These are phyloP conservation scores for Eucalyptus guilfoylei DNA, from an alignment of 345 rosid genomes.

Conservation along the genomic window DNA sequence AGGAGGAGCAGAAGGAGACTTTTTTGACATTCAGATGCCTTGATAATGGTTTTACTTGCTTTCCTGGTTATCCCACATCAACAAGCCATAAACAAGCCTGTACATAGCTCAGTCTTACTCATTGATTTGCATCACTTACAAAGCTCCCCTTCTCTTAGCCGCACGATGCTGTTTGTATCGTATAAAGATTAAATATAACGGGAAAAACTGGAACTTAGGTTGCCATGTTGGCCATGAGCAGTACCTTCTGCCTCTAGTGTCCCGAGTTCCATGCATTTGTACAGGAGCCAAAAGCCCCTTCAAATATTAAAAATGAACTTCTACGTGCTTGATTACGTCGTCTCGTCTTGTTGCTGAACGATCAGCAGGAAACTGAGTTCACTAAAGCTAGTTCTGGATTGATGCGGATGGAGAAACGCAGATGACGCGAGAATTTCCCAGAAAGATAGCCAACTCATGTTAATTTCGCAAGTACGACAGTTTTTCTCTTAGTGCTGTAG, in stretches of 20 bases:
- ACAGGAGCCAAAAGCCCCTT: background rate
- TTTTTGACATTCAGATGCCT: background rate
- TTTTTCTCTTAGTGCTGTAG: background rate
- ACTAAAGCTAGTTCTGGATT: background rate
- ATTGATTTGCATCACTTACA: background rate
- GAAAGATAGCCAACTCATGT: background rate
- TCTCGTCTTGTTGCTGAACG: background rate
- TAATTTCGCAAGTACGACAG: background rate
- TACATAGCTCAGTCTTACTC: background rate
- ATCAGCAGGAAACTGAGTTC: background rate
- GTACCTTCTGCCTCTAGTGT: background rate
- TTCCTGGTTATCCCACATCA: background rate
- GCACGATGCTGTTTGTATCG: background rate
- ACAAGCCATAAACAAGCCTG: background rate
- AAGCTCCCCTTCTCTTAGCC: background rate
- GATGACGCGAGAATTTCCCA: background rate
- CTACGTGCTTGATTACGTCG: background rate
- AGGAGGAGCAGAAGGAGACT: background rate
- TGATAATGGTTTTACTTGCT: background rate
- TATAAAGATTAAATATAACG: background rate
- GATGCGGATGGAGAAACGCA: background rate
- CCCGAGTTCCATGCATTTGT: background rate
- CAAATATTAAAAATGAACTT: background rate
- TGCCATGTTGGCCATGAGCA: background rate
- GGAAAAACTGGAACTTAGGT: background rate